Evolutionary conservation across 305 asterid species (phyloP).

Genomic region (Fraxinus nigra): DNA sequence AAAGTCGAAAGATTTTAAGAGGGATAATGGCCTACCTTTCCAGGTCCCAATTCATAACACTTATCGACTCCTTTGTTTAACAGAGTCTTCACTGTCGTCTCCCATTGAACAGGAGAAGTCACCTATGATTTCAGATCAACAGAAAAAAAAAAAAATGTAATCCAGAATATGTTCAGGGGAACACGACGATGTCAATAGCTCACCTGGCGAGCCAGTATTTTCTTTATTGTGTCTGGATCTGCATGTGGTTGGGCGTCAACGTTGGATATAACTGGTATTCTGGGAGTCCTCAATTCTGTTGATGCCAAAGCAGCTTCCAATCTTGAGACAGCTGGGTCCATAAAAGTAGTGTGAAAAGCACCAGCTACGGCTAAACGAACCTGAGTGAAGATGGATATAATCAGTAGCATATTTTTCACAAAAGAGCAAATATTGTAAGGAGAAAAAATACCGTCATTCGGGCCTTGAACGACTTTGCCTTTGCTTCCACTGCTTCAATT

Average conservation of each 20-base stretch:
- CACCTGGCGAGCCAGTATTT: constrained; percentile 87
- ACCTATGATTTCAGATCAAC: constrained; percentile 41
- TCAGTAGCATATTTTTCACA: constrained; percentile 3
- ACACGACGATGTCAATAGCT: not conserved
- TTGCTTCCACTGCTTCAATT: constrained; percentile 93
- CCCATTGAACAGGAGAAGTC: constrained; percentile 99
- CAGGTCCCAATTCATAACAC: constrained; percentile 95
- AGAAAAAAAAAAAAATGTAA: not conserved
- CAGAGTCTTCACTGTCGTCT: constrained; percentile 78
- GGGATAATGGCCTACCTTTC: constrained; percentile 39
- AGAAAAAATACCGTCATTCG: constrained; percentile 71
- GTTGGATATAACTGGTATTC: constrained; percentile 93
- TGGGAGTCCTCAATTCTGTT: constrained; percentile 70
- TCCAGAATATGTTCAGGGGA: constrained; percentile 6
- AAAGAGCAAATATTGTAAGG: not conserved
- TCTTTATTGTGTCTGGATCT: constrained; percentile 79
- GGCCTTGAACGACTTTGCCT: constrained; percentile 97
- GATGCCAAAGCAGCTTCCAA: constrained; percentile 84
- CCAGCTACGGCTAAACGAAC: constrained; percentile 97
- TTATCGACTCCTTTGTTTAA: constrained; percentile 64
- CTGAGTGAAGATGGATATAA: constrained; percentile 31
- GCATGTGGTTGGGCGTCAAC: constrained; percentile 78
- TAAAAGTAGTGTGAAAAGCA: constrained; percentile 89
- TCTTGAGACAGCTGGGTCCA: constrained; percentile 89
- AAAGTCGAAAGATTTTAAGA: not conserved